These are phyloP conservation scores for Fusarium sp. DNA, from an alignment of 2,329 filamentous ascomycete species.

Conservation along the genomic window DNA sequence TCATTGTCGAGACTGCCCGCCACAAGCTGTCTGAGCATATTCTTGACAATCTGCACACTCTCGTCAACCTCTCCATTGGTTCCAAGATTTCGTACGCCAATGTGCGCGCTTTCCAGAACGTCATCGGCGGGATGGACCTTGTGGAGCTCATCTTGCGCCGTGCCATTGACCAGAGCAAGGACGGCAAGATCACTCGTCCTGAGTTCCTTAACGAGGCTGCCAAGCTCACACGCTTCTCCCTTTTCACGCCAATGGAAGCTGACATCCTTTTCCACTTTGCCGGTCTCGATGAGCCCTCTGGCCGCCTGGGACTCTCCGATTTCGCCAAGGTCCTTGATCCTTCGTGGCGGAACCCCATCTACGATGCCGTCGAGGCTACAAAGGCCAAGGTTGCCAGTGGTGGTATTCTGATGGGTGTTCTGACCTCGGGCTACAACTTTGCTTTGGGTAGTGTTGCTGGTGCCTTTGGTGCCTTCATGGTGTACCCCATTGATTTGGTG, in stretches of 20 bases:
- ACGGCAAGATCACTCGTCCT: constrained; percentile 92
- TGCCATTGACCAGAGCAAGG: constrained; percentile 81
- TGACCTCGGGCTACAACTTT: constrained; percentile 87
- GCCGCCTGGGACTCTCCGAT: constrained; percentile 81
- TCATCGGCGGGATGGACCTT: constrained; percentile 97
- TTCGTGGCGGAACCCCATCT: constrained; percentile 78
- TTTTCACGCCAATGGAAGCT: constrained; percentile 98
- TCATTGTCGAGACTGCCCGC: constrained; percentile 89
- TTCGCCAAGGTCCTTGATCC: constrained; percentile 96
- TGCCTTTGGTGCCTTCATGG: constrained; percentile 98
- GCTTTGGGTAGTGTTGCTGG: constrained; percentile 87
- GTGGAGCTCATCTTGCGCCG: constrained; percentile 93
- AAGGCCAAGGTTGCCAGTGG: constrained; percentile 44
- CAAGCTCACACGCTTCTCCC: constrained; percentile 88
- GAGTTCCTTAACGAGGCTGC: constrained; percentile 97
- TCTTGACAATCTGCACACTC: constrained; percentile 85
- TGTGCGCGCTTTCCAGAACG: constrained; percentile 96
- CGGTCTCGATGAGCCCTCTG: constrained; percentile 87
- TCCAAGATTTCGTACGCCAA: constrained; percentile 98
- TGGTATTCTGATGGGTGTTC: constrained; percentile 66
- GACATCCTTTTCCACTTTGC: constrained; percentile 99
- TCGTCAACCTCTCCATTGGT: constrained; percentile 92
- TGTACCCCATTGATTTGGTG: constrained; percentile 97
- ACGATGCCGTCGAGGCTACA: constrained; percentile 61
- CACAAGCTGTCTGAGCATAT: constrained; percentile 99